These are phyloP conservation scores for Fusarium sp. DNA, from an alignment of 2,329 filamentous ascomycete genomes.

Conservation along the genomic window DNA sequence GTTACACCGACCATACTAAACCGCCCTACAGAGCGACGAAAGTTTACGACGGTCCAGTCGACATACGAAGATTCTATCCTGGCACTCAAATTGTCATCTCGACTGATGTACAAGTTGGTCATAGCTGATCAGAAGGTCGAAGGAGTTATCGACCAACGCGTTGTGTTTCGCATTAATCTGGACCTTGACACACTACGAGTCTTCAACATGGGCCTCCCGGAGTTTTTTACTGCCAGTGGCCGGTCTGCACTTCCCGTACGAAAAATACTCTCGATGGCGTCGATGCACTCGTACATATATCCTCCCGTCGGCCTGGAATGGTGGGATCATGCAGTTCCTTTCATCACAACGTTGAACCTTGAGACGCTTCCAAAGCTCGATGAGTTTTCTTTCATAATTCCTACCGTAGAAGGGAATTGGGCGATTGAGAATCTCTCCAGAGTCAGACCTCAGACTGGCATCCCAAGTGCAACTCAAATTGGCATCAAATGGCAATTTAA, in stretches of 20 bases:
- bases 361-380: not conserved
- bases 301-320: too few relatives aligned
- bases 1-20: accelerated
- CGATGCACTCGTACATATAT: too few relatives aligned
- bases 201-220: accelerated
- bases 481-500: not conserved
- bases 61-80: not conserved
- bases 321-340: not conserved
- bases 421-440: not conserved
- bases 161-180: not conserved
- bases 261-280: not conserved
- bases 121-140: accelerated
- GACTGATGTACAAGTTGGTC: accelerated
- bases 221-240: accelerated
- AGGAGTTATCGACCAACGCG: accelerated
- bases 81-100: accelerated
- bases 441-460: accelerated
- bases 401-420: accelerated
- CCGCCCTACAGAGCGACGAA: accelerated
- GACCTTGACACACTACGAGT: not conserved
- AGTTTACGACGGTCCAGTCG: not conserved
- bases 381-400: not conserved
- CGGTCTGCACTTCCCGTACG: accelerated
- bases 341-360: accelerated
- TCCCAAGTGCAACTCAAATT: accelerated